Evolutionary conservation across 768 basidiomycete species (phyloP).

Genomic region (Leccinum disarticulatum): DNA sequence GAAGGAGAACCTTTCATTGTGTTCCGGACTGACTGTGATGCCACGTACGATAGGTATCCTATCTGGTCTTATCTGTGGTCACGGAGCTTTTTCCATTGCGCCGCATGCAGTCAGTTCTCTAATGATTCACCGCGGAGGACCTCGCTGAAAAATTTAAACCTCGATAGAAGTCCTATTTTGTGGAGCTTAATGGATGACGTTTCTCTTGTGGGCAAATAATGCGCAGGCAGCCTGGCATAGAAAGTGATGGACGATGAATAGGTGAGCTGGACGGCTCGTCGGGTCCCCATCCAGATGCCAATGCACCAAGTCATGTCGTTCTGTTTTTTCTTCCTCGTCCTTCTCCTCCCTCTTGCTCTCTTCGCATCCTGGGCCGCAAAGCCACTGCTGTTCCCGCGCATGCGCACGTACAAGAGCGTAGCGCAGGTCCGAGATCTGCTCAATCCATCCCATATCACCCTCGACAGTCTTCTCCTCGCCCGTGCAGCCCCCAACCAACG

Average conservation of each 20-base stretch:
- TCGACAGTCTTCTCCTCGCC: slow-evolving; percentile 16
- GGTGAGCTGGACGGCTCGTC: background rate
- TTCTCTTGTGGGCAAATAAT: background rate
- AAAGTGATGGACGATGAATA: slow-evolving; percentile 11
- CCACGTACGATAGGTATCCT: background rate
- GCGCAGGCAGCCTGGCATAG: background rate
- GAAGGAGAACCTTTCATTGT: background rate
- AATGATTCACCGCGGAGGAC: background rate
- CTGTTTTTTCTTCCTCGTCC: background rate
- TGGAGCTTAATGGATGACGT: background rate
- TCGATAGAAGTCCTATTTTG: background rate
- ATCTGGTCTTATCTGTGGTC: background rate
- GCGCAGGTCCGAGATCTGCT: slow-evolving; percentile 13
- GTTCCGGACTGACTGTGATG: background rate
- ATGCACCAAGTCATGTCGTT: slow-evolving; percentile 6
- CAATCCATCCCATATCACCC: slow-evolving; percentile 12
- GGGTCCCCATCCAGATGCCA: background rate
- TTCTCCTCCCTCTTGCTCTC: background rate
- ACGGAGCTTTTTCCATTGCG: background rate
- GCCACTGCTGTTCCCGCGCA: background rate
- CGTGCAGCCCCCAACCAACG: slow-evolving; percentile 25
- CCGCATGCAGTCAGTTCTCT: background rate
- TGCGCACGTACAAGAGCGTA: slow-evolving; percentile 11
- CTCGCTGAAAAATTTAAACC: background rate
- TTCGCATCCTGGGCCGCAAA: background rate